Evolutionary conservation across 2,329 filamentous ascomycete species (phyloP), one percentile per base, ranked within the genome.

Genomic region (Chaetomium sp.): DNA sequence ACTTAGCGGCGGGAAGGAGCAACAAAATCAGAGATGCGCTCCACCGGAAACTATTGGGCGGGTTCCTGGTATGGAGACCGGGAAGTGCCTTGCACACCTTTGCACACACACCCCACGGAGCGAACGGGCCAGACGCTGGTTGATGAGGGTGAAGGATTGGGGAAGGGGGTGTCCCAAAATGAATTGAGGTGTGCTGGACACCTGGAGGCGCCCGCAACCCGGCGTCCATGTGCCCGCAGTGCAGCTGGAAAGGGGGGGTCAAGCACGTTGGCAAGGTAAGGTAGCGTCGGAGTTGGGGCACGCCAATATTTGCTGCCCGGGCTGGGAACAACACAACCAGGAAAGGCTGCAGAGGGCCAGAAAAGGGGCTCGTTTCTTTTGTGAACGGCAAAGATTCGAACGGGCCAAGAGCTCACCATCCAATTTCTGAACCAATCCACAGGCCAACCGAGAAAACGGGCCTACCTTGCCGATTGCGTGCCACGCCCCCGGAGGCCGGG

Each of bases 11-110:
- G n/a, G 43, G 49, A 49, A 59, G 41, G 12, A 59, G 49, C 45
- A 46, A 48, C 51, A 60, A 58, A 58, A 55, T 55, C 54, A 53
- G 49, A 47, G 47, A 42, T 57, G 52, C 46, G 47, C 53, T 59
- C 59, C 56, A 54, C 59, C 42, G 37, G 47, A n/a, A 54, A 40
- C 52, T 49, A 40, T 42, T 32, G 53, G 53, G 48, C 46, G 2
- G 56, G 57, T 61, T 56, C 59, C 59, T 61, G 54, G 59, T 27
- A 27, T 27, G 19, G 19, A 52, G 47, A 45, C 47, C 43, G 53
- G 48, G 53, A 35, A 34, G 37, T 43, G 48, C 50, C 57, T 51
- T 61, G 59, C 59, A 57, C 41, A 11, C 47, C 51, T 55, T 52
- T 61, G 59, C 59, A 57, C 41, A n/a, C 50, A 53, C 49, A 41